Percentiles rank a stretch among this genome's conserved stretches.
Conservation (phyloP, 2,329 filamentous ascomycete species). For the Aspergillus latus region DNA sequence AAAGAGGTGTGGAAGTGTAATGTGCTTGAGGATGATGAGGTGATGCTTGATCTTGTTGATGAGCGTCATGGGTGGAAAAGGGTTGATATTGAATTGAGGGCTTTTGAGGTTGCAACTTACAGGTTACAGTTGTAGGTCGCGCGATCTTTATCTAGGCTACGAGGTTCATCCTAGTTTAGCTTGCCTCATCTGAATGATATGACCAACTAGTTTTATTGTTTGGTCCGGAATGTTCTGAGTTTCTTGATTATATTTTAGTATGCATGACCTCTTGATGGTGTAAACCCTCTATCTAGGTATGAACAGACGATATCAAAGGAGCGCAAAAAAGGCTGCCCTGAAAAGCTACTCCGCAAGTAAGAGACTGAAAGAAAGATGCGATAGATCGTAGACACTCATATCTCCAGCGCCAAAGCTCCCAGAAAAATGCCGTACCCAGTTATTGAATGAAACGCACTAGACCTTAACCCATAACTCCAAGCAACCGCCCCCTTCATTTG, state of each 20-base stretch:
- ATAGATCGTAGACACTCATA: neutral
- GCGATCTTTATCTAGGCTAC: too few species aligned
- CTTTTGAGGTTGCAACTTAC: constrained; percentile 85
- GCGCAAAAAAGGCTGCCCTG: neutral
- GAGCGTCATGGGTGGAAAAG: constrained; percentile 31
- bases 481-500: neutral
- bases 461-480: neutral
- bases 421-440: neutral
- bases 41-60: constrained; percentile 58
- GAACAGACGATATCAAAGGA: neutral
- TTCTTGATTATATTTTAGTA: neutral
- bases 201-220: too few species aligned
- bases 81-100: constrained; percentile 65
- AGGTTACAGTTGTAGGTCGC: constrained; percentile 57
- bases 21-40: constrained; percentile 80
- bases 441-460: too few species aligned
- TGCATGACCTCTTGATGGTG: neutral
- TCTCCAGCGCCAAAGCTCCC: neutral
- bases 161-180: too few species aligned
- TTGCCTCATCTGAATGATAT: too few species aligned
- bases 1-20: constrained; percentile 81
- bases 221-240: too few species aligned
- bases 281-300: neutral
- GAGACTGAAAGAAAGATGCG: neutral
- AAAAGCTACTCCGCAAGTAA: neutral